phyloP scores from a whole-genome alignment of 768 basidiomycete genomes.

The Lactarius vividus region DNA sequence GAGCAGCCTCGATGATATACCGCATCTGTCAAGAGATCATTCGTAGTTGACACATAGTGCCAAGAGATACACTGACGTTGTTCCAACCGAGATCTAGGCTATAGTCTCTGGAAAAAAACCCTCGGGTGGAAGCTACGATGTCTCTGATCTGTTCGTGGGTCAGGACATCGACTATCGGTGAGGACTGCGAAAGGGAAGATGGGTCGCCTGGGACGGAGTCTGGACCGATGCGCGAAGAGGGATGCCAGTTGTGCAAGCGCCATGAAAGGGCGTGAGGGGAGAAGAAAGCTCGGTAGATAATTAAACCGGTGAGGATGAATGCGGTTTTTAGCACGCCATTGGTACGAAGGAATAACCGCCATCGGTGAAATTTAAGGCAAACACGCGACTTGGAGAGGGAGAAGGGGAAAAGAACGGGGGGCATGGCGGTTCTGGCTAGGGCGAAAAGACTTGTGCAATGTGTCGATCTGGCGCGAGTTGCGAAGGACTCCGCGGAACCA shows the following conservation, averaged over 20 bases:
- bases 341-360: not conserved
- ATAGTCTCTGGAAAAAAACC: constrained; percentile 43
- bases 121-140: constrained; percentile 39
- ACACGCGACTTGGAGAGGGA: not conserved
- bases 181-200: not conserved
- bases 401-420: not conserved
- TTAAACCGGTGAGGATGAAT: constrained; percentile 7
- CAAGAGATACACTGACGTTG: constrained; percentile 37
- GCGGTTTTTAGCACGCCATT: not conserved
- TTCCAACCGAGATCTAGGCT: constrained; percentile 48
- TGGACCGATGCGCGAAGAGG: not conserved
- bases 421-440: not conserved
- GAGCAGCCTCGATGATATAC: constrained; percentile 47
- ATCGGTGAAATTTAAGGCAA: constrained; percentile 1
- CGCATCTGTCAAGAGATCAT: constrained; percentile 37
- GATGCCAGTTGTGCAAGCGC: not conserved
- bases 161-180: constrained; percentile 19
- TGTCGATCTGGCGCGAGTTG: too few species aligned
- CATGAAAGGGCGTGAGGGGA: not conserved
- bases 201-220: not conserved
- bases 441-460: too few species aligned
- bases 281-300: constrained; percentile 13
- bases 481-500: too few species aligned
- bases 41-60: not conserved
- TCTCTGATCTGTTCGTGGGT: constrained; percentile 36